Percentiles rank a stretch among this genome's conserved stretches.
These are phyloP conservation scores for Sarocladium brachiariae DNA, from an alignment of 2,329 filamentous ascomycete genomes.

Conservation along the genomic window DNA sequence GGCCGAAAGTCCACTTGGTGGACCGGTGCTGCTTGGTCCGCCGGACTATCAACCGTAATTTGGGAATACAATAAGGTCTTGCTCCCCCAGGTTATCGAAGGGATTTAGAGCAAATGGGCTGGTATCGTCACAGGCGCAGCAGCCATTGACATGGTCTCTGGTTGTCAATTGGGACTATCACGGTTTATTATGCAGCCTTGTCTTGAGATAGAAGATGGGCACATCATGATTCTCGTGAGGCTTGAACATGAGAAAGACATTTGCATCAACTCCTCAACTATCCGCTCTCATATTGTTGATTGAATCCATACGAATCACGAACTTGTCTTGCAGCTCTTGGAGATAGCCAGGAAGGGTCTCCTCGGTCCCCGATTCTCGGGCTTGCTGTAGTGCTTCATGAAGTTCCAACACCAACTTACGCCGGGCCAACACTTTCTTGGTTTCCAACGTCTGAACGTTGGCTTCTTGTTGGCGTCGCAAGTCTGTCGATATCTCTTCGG, in stretches of 20 bases:
- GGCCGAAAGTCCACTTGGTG: constrained; percentile 35
- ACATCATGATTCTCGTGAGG: too few species aligned
- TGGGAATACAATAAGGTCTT: constrained; percentile 24
- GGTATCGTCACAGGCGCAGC: too few species aligned
- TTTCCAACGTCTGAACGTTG: constrained; percentile 51
- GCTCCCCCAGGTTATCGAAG: constrained; percentile 16
- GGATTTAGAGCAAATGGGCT: background rate
- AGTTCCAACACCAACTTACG: constrained; percentile 69
- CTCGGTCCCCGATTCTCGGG: constrained; percentile 55
- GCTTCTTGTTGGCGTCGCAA: constrained; percentile 52
- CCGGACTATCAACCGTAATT: constrained; percentile 19
- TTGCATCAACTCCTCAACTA: background rate
- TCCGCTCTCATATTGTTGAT: constrained; percentile 57
- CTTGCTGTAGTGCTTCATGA: constrained; percentile 65
- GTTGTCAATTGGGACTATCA: too few species aligned
- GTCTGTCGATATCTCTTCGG: constrained; percentile 57
- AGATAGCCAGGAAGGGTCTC: constrained; percentile 42
- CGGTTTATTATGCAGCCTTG: too few species aligned
- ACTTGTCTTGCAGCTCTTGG: constrained; percentile 57
- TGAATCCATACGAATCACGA: constrained; percentile 66
- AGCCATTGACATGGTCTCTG: too few species aligned
- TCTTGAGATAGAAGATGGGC: too few species aligned
- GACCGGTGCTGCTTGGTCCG: constrained; percentile 31
- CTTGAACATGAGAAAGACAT: too few species aligned
- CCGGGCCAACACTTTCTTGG: constrained; percentile 52